Conservation (phyloP, 805 yeast genomes). For the Myxozyma melibiosi region DNA sequence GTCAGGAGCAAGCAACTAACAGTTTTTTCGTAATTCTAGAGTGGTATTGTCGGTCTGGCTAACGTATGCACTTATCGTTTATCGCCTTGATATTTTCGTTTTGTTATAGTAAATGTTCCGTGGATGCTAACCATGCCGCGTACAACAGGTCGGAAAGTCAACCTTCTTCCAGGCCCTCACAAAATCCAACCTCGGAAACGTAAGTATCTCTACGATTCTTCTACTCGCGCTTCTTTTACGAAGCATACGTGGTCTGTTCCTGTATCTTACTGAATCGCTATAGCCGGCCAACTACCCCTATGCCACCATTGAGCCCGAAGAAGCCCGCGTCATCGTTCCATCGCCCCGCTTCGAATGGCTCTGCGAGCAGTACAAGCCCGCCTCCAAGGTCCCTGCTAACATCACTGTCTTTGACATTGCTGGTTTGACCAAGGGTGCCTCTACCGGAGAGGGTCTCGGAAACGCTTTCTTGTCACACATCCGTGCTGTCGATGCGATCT, state of each 20-base stretch:
- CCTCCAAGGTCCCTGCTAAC: constrained; percentile 75
- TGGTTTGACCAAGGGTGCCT: constrained; percentile 79
- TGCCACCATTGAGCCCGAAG: constrained; percentile 98
- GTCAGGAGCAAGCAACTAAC: neutral
- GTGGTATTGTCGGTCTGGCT: constrained; percentile 95
- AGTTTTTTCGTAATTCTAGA: constrained; percentile 23
- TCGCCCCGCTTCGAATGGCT: constrained; percentile 83
- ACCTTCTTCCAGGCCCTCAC: constrained; percentile 98
- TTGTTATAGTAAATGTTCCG: neutral
- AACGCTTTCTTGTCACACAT: constrained; percentile 95
- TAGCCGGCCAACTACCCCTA: constrained; percentile 96
- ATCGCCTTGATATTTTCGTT: neutral
- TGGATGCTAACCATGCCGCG: neutral
- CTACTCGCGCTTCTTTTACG: neutral
- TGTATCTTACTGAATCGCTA: neutral
- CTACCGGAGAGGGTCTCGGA: constrained; percentile 94
- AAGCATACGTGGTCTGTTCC: neutral
- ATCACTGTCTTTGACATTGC: constrained; percentile 96
- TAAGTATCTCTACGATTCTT: no score
- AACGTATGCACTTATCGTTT: constrained; percentile 43
- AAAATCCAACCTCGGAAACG: constrained; percentile 81
- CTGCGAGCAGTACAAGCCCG: constrained; percentile 72
- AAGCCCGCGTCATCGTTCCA: constrained; percentile 93
- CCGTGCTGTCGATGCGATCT: constrained; percentile 96
- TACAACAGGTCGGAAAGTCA: constrained; percentile 89